phyloP scores from a whole-genome alignment of 768 basidiomycete species.

The Lactarius hatsudake region DNA sequence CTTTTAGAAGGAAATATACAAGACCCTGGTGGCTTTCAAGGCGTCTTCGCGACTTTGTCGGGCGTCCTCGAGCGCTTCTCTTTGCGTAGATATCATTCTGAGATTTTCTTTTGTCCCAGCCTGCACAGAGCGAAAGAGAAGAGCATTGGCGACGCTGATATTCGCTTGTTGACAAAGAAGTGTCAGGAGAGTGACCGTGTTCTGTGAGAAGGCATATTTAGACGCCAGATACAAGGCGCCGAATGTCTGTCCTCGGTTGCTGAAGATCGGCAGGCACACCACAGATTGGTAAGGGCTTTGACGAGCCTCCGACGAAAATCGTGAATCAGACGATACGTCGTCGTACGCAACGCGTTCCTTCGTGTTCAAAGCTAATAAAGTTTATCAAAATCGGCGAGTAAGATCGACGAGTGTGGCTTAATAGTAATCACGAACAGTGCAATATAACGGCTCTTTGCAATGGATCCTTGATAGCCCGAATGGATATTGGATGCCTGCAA shows the following conservation, averaged over 20 bases:
- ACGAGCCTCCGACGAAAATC: conserved; percentile 65
- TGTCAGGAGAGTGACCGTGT: conserved; percentile 58
- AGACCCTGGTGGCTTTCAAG: conserved; percentile 67
- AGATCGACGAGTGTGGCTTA: background rate
- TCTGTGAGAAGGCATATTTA: conserved; percentile 60
- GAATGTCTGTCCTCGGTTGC: conserved; percentile 73
- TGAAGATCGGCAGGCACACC: conserved; percentile 68
- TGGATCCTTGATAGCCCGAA: conserved; percentile 57
- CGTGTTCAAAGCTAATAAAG: conserved; percentile 54
- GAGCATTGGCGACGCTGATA: conserved; percentile 70
- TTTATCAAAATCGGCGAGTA: background rate
- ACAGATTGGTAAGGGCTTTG: conserved; percentile 60
- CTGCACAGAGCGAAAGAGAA: conserved; percentile 73
- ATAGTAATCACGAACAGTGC: conserved; percentile 46
- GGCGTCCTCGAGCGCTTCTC: conserved; percentile 66
- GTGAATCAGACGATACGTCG: conserved; percentile 61
- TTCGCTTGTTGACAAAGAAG: conserved; percentile 72
- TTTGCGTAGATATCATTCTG: conserved; percentile 73
- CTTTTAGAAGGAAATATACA: conserved; percentile 10
- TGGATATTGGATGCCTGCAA: conserved; percentile 55
- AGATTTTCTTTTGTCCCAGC: conserved; percentile 70
- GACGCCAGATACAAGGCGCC: conserved; percentile 68
- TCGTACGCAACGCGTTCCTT: conserved; percentile 60
- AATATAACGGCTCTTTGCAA: conserved; percentile 66
- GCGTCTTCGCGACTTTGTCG: conserved; percentile 70